A percentile compares a stretch with the other conserved stretches of the same genome.
Evolutionary conservation across 352 stramenopile genomes (phyloP).

Genomic region (Elongisporangium anandrum): DNA sequence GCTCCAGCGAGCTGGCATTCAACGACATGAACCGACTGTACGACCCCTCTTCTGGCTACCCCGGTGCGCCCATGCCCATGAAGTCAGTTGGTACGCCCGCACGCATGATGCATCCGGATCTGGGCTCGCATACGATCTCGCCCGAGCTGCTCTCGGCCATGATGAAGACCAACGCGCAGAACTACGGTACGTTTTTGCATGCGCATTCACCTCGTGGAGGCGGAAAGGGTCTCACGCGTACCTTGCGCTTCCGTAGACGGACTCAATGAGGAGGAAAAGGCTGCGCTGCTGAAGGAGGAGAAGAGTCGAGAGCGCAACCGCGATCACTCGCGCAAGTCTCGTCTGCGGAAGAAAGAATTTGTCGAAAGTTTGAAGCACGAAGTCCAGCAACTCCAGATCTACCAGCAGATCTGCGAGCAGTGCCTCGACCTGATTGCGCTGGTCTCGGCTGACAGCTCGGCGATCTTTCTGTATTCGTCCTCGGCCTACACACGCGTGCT

Average conservation of each 20-base stretch:
- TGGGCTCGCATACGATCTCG: constrained; percentile 75
- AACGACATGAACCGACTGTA: constrained; percentile 70
- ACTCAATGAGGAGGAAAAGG: constrained; percentile 76
- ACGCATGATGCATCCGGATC: constrained; percentile 26
- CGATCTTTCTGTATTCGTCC: constrained; percentile 65
- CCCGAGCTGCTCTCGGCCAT: constrained; percentile 78
- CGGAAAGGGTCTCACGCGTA: constrained; percentile 1
- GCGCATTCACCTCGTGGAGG: not conserved
- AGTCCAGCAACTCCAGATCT: constrained; percentile 78
- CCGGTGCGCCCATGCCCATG: constrained; percentile 33
- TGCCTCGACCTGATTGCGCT: constrained; percentile 77
- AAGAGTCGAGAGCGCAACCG: constrained; percentile 91
- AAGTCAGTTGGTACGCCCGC: constrained; percentile 18
- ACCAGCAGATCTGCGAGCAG: constrained; percentile 83
- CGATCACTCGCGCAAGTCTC: constrained; percentile 94
- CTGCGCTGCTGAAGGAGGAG: constrained; percentile 76
- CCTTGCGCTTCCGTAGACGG: constrained; percentile 36
- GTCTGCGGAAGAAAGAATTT: constrained; percentile 93
- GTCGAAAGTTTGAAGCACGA: constrained; percentile 92
- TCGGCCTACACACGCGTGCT: constrained; percentile 67
- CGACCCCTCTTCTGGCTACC: constrained; percentile 51
- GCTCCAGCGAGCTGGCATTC: constrained; percentile 53
- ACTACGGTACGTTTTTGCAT: constrained; percentile 35
- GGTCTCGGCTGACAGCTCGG: constrained; percentile 53
- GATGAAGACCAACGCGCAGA: constrained; percentile 74